Evolutionary conservation across 768 basidiomycete genomes (phyloP).

Genomic region (Lepiota brunneoincarnata): DNA sequence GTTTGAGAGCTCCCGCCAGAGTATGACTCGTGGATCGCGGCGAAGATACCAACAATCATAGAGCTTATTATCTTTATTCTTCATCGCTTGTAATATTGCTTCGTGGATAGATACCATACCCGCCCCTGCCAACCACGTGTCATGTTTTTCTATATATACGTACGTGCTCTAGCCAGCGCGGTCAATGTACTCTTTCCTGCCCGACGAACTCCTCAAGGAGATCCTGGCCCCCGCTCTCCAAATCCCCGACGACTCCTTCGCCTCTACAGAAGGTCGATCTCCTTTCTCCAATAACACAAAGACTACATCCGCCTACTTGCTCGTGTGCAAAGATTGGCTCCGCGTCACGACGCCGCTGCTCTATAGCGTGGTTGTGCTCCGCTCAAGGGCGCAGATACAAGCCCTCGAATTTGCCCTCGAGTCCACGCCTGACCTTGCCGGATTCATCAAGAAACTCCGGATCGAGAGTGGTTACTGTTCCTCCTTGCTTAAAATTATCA

Average conservation of each 20-base stretch:
- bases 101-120: not conserved
- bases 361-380: slow-evolving; percentile 23
- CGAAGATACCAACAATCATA: slow-evolving; percentile 1
- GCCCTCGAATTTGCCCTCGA: slow-evolving; percentile 18
- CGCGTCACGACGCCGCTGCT: slow-evolving; percentile 25
- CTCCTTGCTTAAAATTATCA: not conserved
- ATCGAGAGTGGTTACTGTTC: slow-evolving; percentile 21
- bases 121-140: not conserved
- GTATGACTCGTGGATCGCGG: slow-evolving; percentile 1
- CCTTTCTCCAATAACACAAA: slow-evolving; percentile 16
- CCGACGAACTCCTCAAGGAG: slow-evolving; percentile 22
- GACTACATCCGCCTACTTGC: slow-evolving; percentile 18
- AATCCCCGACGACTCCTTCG: slow-evolving; percentile 18
- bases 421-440: slow-evolving; percentile 13
- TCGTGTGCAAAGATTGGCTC: slow-evolving; percentile 25
- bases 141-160: not conserved
- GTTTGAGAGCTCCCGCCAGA: slow-evolving; percentile 49
- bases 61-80: not conserved
- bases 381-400: slow-evolving; percentile 24
- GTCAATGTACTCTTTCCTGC: slow-evolving; percentile 13
- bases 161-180: not conserved
- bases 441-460: slow-evolving; percentile 20
- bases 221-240: slow-evolving; percentile 18
- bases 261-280: slow-evolving; percentile 10
- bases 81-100: slow-evolving; percentile 2